These are phyloP conservation scores for Suhomyces taliae DNA, from an alignment of 1,139 yeast species.

Conservation along the genomic window DNA sequence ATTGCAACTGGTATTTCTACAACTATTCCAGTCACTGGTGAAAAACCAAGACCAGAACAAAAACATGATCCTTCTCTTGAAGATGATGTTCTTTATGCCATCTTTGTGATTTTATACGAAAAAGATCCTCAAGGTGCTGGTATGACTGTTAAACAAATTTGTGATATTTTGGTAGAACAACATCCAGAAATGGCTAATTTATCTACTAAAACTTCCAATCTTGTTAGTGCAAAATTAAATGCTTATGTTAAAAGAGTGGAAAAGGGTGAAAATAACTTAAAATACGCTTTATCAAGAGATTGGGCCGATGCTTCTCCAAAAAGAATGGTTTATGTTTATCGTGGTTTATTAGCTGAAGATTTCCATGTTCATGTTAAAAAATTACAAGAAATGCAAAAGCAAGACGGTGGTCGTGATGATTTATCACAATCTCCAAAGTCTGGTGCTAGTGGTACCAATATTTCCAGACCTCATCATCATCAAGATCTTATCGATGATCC, in stretches of 20 bases:
- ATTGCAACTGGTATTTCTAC: slow-evolving; percentile 75
- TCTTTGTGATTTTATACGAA: slow-evolving; percentile 67
- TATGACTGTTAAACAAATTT: slow-evolving; percentile 82
- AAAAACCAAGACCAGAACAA: slow-evolving; percentile 69
- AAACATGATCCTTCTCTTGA: slow-evolving; percentile 62
- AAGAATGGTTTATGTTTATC: slow-evolving; percentile 82
- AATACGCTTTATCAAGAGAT: slow-evolving; percentile 75
- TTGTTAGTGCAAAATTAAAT: slow-evolving; percentile 77
- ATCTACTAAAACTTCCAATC: slow-evolving; percentile 76
- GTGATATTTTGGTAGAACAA: slow-evolving; percentile 67
- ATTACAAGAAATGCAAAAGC: slow-evolving; percentile 45
- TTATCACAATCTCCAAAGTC: slow-evolving; percentile 12
- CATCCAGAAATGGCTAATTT: slow-evolving; percentile 82
- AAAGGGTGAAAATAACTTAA: slow-evolving; percentile 70
- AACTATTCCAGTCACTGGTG: slow-evolving; percentile 78
- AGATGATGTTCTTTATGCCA: slow-evolving; percentile 74
- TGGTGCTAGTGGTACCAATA: slow-evolving; percentile 2
- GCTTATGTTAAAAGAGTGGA: slow-evolving; percentile 84
- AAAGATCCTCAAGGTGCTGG: slow-evolving; percentile 68
- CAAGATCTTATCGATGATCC: slow-evolving; percentile 16
- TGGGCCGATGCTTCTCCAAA: slow-evolving; percentile 90
- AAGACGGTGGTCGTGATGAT: slow-evolving; percentile 7
- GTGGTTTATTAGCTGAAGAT: slow-evolving; percentile 72
- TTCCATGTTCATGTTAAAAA: slow-evolving; percentile 68
- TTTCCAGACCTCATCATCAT: neutral